Base-by-base conservation (phyloP, 768 basidiomycete genomes). In the Tulasnella sp. region DNA sequence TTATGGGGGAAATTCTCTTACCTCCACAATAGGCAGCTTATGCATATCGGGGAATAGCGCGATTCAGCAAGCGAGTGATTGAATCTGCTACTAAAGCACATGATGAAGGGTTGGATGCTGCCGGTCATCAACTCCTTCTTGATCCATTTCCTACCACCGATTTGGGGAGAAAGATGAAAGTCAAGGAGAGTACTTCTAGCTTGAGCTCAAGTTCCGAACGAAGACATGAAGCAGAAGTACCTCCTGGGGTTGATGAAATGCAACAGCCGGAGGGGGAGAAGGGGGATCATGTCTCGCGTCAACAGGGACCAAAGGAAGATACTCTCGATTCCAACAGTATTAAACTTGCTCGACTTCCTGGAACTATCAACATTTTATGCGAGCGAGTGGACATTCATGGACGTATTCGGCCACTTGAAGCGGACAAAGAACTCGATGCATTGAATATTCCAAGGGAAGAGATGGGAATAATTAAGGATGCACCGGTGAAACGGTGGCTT, bases 11-110 rank as follows among this genome's bases (percentile, higher is more conserved):
- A 19, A 12, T 51, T 19, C 2, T 42, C 34, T 35, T 8, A 51
- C 49, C n/a, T 29, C n/a, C 44, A 15, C 25, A 31, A 4, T 31
- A 51, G 49, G 49, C 49, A 19, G 44, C 41, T 16, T 51, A 16
- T 20, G 49, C 49, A 0, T 51, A 51, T 41, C 8, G 49, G 10
- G 40, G 40, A 5, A 51, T 51, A 7, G 49, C 49, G 29, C 37
- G 49, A n/a, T 51, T 51, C 25, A 42, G 40, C 13, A 51, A 51
- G 33, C 49, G 49, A 5, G 49, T 51, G 16, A 43, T 51, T 19
- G 49, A 51, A 41, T 16, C 22, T 27, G 22, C 39, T 24, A n/a
- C n/a, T n/a, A n/a, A n/a, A n/a, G n/a, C n/a, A n/a, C n/a, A n/a
- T n/a, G 49, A 41, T 28, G 39, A 22, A 6, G n/a, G n/a, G n/a